Evolutionary conservation across 345 rosid genomes (phyloP).

Genomic region (Rhodamnia argentea): DNA sequence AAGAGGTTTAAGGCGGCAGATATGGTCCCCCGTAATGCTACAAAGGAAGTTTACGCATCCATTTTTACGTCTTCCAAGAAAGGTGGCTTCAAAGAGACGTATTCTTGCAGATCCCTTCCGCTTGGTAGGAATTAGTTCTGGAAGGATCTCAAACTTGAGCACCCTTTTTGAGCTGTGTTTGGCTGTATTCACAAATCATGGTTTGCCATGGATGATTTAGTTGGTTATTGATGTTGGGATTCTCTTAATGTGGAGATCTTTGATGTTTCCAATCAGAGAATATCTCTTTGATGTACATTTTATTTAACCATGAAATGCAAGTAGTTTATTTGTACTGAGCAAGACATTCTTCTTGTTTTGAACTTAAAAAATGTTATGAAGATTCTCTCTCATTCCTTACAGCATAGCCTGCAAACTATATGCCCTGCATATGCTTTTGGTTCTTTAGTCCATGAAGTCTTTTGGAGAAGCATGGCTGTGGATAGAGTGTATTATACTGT

Average conservation of each 20-base stretch:
- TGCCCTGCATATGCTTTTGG: neutral
- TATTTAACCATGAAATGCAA: neutral
- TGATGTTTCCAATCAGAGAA: neutral
- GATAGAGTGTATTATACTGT: too few relatives aligned
- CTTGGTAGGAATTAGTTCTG: slow-evolving; percentile 68
- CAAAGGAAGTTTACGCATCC: slow-evolving; percentile 78
- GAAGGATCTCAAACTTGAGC: neutral
- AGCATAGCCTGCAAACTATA: neutral
- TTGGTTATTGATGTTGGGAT: neutral
- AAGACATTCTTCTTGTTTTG: neutral
- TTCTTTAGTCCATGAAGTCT: neutral
- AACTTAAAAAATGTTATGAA: neutral
- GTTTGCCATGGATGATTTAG: neutral
- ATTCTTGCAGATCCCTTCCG: slow-evolving; percentile 68
- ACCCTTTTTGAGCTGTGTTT: neutral
- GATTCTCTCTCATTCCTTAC: neutral
- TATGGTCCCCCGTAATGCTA: slow-evolving; percentile 68
- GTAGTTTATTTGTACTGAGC: neutral
- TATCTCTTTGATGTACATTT: neutral
- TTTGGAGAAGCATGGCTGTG: neutral
- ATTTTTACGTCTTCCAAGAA: slow-evolving; percentile 80
- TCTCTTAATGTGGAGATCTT: neutral
- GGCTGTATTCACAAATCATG: neutral
- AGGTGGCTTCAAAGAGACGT: slow-evolving; percentile 66
- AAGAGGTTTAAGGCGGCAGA: slow-evolving; percentile 63